Evolutionary conservation across 1,284 basidiomycete species (phyloP).

Genomic region (Grifola frondosa): DNA sequence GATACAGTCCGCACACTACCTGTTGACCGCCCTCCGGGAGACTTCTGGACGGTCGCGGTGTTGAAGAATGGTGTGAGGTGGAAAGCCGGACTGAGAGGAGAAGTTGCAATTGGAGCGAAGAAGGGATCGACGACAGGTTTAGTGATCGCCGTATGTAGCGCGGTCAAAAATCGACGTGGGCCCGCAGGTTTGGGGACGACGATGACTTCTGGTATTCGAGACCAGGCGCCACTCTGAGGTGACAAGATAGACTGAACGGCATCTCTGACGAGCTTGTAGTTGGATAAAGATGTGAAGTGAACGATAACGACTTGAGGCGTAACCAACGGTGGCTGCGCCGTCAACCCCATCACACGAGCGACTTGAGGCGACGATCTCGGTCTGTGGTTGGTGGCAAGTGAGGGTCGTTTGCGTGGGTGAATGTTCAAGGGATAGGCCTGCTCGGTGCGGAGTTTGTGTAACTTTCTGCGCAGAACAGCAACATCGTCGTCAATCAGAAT

Average conservation of each 20-base stretch:
- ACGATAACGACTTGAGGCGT: conserved; percentile 62
- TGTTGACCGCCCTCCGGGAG: conserved; percentile 42
- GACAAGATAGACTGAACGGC: conserved; percentile 71
- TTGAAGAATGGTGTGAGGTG: conserved; percentile 46
- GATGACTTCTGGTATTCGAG: conserved; percentile 75
- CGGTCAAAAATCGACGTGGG: conserved; percentile 86
- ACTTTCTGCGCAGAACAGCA: conserved; percentile 65
- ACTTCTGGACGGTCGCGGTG: conserved; percentile 35
- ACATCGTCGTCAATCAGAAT: conserved; percentile 91
- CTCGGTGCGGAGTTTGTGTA: conserved; percentile 64
- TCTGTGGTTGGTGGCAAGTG: conserved; percentile 64
- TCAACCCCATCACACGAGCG: conserved; percentile 50
- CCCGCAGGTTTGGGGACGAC: conserved; percentile 95
- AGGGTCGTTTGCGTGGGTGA: conserved; percentile 68
- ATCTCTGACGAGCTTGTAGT: conserved; percentile 87
- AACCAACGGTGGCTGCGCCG: conserved; percentile 22
- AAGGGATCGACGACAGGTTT: conserved; percentile 86
- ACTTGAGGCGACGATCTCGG: conserved; percentile 79
- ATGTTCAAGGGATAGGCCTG: conserved; percentile 44
- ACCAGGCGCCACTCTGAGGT: conserved; percentile 40
- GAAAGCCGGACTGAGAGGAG: conserved; percentile 71
- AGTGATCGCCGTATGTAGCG: conserved; percentile 82
- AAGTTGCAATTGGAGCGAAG: conserved; percentile 90
- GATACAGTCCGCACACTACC: conserved; percentile 55
- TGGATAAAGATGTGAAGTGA: conserved; percentile 87